A percentile compares a stretch with the other conserved stretches of the same genome.
These are phyloP conservation scores for Saussurea involucrata DNA, from an alignment of 129 eudicot genomes.

Conservation along the genomic window DNA sequence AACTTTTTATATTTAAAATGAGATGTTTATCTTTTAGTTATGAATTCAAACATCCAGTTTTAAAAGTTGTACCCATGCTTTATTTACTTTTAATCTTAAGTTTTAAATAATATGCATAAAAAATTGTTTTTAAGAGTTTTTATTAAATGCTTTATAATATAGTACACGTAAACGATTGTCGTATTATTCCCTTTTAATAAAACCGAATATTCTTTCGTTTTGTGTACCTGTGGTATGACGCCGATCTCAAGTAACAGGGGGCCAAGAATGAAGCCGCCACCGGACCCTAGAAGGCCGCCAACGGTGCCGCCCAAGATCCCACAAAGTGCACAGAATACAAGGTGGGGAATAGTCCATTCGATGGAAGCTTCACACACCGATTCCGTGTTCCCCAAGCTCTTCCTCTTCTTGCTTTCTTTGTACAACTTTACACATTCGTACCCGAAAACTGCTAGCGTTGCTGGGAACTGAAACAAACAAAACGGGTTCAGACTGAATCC, in stretches of 20 bases:
- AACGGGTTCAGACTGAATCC: neutral
- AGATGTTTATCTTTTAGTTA: too few relatives aligned
- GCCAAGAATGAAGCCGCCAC: constrained; percentile 96
- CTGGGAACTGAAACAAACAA: constrained; percentile 55
- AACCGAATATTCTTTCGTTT: neutral
- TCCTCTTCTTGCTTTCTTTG: constrained; percentile 65
- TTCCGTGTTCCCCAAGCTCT: constrained; percentile 49
- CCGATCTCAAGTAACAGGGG: constrained; percentile 93
- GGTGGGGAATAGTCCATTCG: constrained; percentile 65
- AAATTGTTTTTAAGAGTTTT: too few relatives aligned
- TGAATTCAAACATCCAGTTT: too few relatives aligned
- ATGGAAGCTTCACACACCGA: constrained; percentile 82
- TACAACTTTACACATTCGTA: constrained; percentile 66
- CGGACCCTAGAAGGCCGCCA: constrained; percentile 94
- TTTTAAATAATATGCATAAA: too few relatives aligned
- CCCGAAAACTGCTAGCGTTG: constrained; percentile 73
- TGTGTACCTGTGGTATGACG: constrained; percentile 91
- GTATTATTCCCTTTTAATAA: neutral
- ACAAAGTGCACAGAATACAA: constrained; percentile 78
- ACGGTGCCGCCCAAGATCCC: constrained; percentile 94
- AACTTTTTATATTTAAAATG: too few relatives aligned
- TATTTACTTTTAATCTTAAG: too few relatives aligned
- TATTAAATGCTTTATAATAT: too few relatives aligned
- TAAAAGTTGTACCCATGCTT: too few relatives aligned
- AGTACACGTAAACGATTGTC: neutral